Percentiles rank a stretch among this genome's conserved stretches.
These are phyloP conservation scores for Neolentinus lepideus DNA, from an alignment of 1,284 basidiomycete species.

Conservation along the genomic window DNA sequence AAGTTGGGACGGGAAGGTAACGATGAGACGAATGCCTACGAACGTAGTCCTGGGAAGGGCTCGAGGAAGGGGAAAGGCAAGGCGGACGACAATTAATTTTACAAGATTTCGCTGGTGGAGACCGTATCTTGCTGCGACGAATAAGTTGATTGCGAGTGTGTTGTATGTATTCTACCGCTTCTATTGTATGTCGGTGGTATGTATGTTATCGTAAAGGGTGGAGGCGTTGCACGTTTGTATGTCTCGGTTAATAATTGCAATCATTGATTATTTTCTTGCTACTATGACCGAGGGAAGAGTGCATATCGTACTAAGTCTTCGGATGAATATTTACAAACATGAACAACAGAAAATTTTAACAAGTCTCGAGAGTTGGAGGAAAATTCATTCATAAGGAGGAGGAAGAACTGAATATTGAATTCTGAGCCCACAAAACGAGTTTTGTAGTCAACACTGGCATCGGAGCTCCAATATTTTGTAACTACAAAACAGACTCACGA, in stretches of 20 bases:
- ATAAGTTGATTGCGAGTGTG: slow-evolving; percentile 21
- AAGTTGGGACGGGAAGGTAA: slow-evolving; percentile 20
- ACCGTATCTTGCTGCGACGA: not conserved
- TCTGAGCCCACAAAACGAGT: not conserved
- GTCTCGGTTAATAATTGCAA: too few relatives aligned
- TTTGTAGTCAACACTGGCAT: too few relatives aligned
- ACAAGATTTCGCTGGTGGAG: too few relatives aligned
- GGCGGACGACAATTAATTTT: slow-evolving; percentile 9
- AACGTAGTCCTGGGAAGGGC: slow-evolving; percentile 31
- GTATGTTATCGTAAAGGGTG: too few relatives aligned
- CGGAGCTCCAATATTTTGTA: too few relatives aligned
- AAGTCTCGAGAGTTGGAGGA: not conserved
- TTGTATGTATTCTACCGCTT: slow-evolving; percentile 11
- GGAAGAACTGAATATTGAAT: too few relatives aligned
- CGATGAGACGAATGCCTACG: slow-evolving; percentile 48
- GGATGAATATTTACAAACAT: not conserved
- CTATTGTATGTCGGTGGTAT: too few relatives aligned
- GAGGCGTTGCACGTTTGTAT: too few relatives aligned
- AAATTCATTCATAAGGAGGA: not conserved
- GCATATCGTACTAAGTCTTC: too few relatives aligned
- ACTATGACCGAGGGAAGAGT: too few relatives aligned
- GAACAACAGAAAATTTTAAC: not conserved
- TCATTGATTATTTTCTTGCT: too few relatives aligned
- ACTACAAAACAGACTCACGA: too few relatives aligned
- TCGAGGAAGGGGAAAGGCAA: slow-evolving; percentile 39